phyloP scores from a whole-genome alignment of 2,329 filamentous ascomycete species.

The Lachnellula suecica region DNA sequence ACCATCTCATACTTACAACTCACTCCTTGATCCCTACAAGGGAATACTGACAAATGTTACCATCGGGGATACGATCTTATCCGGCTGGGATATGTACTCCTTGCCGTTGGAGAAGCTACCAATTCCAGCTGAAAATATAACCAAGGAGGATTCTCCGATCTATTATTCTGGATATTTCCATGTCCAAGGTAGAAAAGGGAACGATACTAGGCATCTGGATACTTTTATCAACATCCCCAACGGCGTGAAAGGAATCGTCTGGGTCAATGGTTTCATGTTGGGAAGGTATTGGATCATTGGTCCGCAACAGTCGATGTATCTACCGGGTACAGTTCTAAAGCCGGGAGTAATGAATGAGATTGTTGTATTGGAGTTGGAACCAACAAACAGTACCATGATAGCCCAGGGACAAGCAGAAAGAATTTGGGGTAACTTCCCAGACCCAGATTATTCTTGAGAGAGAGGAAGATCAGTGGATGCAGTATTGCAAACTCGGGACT shows the following conservation, averaged over 20 bases:
- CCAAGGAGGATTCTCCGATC: slow-evolving; percentile 7
- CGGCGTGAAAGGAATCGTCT: slow-evolving; percentile 45
- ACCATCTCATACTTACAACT: slow-evolving; percentile 10
- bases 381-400: slow-evolving; percentile 24
- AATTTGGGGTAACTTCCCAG: slow-evolving; percentile 33
- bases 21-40: slow-evolving; percentile 45
- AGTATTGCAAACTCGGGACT: too few species aligned
- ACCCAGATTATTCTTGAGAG: slow-evolving; percentile 28
- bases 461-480: too few species aligned
- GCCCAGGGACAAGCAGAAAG: slow-evolving; percentile 23
- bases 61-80: slow-evolving; percentile 34
- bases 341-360: slow-evolving; percentile 37
- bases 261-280: slow-evolving; percentile 46
- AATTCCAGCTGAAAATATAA: slow-evolving; percentile 1
- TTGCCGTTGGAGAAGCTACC: slow-evolving; percentile 35
- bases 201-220: slow-evolving; percentile 15
- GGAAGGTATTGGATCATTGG: slow-evolving; percentile 48
- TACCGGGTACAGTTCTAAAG: slow-evolving; percentile 41
- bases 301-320: slow-evolving; percentile 47
- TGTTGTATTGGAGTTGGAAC: slow-evolving; percentile 44
- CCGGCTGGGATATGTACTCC: slow-evolving; percentile 41
- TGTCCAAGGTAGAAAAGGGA: slow-evolving; percentile 15
- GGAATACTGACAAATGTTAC: slow-evolving; percentile 45
- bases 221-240: slow-evolving; percentile 41
- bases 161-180: slow-evolving; percentile 35